Evolutionary conservation across 1,139 yeast species (phyloP).

Genomic region (Hansenula sp.): DNA sequence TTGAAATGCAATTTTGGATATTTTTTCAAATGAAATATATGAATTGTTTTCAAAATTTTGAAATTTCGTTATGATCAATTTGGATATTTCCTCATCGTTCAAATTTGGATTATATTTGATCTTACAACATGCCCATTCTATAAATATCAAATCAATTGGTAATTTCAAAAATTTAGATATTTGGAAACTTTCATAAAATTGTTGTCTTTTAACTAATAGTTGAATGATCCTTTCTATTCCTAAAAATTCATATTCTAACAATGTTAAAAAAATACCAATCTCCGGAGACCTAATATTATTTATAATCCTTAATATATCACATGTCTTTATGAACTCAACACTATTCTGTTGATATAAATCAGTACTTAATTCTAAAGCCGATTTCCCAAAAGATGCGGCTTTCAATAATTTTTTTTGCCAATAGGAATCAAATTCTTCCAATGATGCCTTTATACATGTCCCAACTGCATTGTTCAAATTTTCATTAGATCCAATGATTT

Average conservation of each 20-base stretch:
- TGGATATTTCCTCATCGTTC: slow-evolving; percentile 57
- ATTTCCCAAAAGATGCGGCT: slow-evolving; percentile 87
- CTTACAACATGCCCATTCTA: slow-evolving; percentile 81
- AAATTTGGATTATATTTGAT: slow-evolving; percentile 50
- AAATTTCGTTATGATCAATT: slow-evolving; percentile 45
- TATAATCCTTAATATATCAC: slow-evolving; percentile 61
- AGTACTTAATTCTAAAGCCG: slow-evolving; percentile 25
- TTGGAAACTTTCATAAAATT: slow-evolving; percentile 62
- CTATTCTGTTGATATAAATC: slow-evolving; percentile 1
- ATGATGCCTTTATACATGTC: slow-evolving; percentile 70
- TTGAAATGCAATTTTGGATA: slow-evolving; percentile 69
- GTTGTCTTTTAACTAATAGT: slow-evolving; percentile 55
- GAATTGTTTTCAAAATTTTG: slow-evolving; percentile 25
- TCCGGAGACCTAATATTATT: slow-evolving; percentile 64
- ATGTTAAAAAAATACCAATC: slow-evolving; percentile 68
- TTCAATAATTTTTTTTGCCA: slow-evolving; percentile 78
- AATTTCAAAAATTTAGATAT: slow-evolving; percentile 51
- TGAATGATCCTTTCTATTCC: slow-evolving; percentile 55
- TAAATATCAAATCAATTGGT: slow-evolving; percentile 55
- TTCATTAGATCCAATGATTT: slow-evolving; percentile 43
- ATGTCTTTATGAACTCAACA: slow-evolving; percentile 51
- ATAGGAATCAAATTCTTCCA: slow-evolving; percentile 68
- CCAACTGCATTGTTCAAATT: slow-evolving; percentile 60
- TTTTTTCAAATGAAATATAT: slow-evolving; percentile 55
- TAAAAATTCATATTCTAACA: slow-evolving; percentile 43